Evolutionary conservation across 2,329 filamentous ascomycete genomes (phyloP), one percentile per base, ranked within the genome.

Genomic region (Penicillium sp.): DNA sequence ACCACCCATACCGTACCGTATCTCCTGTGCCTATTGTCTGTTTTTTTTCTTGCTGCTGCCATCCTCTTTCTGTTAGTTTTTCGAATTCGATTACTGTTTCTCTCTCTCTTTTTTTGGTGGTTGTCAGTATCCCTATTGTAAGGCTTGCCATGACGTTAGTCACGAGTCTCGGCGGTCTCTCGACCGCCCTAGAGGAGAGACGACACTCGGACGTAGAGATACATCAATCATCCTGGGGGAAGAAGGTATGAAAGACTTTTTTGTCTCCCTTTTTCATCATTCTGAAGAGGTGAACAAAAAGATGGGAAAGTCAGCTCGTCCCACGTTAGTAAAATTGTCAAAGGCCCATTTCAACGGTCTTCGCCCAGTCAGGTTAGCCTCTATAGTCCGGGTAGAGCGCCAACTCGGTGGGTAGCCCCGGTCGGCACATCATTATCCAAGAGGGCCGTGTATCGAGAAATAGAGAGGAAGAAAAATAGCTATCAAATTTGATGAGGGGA

Each of bases 301-400:
- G 45, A 39, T 39, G 24, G 31, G 16, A 48, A 21, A 37, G 48
- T 49, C 31, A 18, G 31, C 19, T 43, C 23, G 14, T 26, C 23
- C 39, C 51, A 52, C 48, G 14, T 37, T 13, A 36, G 34, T 26
- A 31, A 50, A 48, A 55, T 40, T 18, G 54, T 51, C 48, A 61
- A 64, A 55, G 61, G 60, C 62, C 60, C 61, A 65, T 60, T 61
- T 61, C 61, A 65, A 65, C 55, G 56, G 61, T 63, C 60, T 60
- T 56, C 58, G 52, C 61, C 62, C 14, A 66, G 62, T 63, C 55
- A 49, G 62, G 62, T 63, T 66, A 65, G 62, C 58, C 51, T 48
- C 39, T 64, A 64, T 64, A 64, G 54, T 59, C 54, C 54, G 42
- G 28, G 42, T 45, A 37, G 49, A 33, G 29, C 28, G 29, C 43